Evolutionary conservation across 768 basidiomycete species (phyloP).

Genomic region (Lyophyllum decastes): DNA sequence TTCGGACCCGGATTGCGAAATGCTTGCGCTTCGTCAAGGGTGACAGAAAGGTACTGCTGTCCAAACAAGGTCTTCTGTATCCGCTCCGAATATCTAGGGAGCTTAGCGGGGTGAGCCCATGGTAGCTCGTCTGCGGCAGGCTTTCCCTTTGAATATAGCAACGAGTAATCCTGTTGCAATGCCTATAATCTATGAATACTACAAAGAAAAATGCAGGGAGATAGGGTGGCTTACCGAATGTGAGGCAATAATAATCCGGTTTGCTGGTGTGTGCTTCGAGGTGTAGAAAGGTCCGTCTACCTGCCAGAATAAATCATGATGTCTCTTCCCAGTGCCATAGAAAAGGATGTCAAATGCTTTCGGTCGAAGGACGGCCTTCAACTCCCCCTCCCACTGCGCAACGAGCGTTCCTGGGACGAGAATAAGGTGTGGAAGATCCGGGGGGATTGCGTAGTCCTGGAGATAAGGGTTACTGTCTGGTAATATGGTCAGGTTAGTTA

Average conservation of each 20-base stretch:
- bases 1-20: slow-evolving; percentile 17
- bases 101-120: too few relatives aligned
- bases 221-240: too few relatives aligned
- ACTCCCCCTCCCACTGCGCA: slow-evolving; percentile 21
- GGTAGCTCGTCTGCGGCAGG: too few relatives aligned
- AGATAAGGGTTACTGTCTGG: slow-evolving; percentile 5
- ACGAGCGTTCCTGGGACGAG: slow-evolving; percentile 21
- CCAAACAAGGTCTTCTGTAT: slow-evolving; percentile 17
- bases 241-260: slow-evolving; percentile 21
- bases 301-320: slow-evolving; percentile 21
- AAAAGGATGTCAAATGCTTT: slow-evolving; percentile 24
- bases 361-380: slow-evolving; percentile 13
- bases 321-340: slow-evolving; percentile 16
- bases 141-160: too few relatives aligned
- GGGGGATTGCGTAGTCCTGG: background rate
- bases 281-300: slow-evolving; percentile 5
- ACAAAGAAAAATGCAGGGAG: too few relatives aligned
- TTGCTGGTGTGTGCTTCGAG: slow-evolving; percentile 13
- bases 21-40: slow-evolving; percentile 24
- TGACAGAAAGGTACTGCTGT: slow-evolving; percentile 15
- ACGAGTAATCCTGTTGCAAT: too few relatives aligned
- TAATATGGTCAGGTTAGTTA: too few relatives aligned
- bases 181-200: too few relatives aligned
- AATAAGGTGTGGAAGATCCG: slow-evolving; percentile 19
- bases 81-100: too few relatives aligned